Evolutionary conservation across 139 green algal species (phyloP).

Genomic region (Dunaliella primolecta): DNA sequence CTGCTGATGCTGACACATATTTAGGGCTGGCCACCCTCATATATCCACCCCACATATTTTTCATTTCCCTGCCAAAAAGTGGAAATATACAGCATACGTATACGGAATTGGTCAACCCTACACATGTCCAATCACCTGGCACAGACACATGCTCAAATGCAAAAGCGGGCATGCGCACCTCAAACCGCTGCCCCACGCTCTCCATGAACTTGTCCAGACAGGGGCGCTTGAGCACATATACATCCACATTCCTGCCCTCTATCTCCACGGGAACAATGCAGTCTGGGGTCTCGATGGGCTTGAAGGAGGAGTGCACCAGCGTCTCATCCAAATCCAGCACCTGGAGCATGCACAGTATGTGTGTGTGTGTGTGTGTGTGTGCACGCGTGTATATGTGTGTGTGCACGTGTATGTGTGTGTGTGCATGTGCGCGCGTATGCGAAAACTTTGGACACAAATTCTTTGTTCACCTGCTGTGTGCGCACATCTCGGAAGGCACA

Average conservation of each 20-base stretch:
- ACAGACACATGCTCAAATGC: neutral
- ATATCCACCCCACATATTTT: too few species aligned
- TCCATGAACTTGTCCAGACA: slow-evolving; percentile 8
- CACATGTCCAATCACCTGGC: neutral
- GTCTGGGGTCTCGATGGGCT: slow-evolving; percentile 66
- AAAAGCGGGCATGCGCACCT: neutral
- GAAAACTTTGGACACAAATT: too few species aligned
- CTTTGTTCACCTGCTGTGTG: too few species aligned
- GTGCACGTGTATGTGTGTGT: too few species aligned
- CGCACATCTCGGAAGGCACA: too few species aligned
- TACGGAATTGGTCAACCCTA: neutral
- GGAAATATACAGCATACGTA: neutral
- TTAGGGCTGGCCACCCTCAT: too few species aligned
- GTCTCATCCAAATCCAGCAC: slow-evolving; percentile 99
- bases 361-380: too few species aligned
- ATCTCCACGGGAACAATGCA: slow-evolving; percentile 87
- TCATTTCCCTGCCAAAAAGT: too few species aligned
- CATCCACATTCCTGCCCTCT: slow-evolving; percentile 77
- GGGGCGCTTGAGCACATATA: slow-evolving; percentile 92
- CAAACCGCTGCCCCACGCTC: slow-evolving; percentile 33
- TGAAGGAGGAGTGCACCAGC: slow-evolving; percentile 97
- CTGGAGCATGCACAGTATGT: neutral
- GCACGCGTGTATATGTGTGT: too few species aligned
- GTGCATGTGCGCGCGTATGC: too few species aligned
- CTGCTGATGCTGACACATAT: too few species aligned